Conservation (phyloP, 75 land plant species). For the Isoetes taiwanensis region DNA sequence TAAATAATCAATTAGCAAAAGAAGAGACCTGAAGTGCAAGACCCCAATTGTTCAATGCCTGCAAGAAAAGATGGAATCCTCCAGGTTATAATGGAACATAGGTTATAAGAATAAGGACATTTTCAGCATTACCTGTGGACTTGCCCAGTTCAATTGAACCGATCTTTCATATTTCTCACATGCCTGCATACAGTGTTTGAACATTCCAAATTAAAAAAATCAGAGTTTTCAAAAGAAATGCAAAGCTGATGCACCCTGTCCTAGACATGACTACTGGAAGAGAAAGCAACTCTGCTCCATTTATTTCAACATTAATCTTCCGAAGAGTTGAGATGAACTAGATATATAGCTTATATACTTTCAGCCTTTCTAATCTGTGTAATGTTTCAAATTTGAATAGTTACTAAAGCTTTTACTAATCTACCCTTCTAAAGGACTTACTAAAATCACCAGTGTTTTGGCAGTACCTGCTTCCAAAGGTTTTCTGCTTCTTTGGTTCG, state of each 20-base stretch:
- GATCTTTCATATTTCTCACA: conserved; percentile 87
- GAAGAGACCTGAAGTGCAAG: conserved; percentile 80
- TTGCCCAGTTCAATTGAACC: conserved; percentile 95
- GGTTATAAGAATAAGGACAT: neutral
- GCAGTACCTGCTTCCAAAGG: conserved; percentile 93
- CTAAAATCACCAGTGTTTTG: too few species aligned
- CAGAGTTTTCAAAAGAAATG: neutral
- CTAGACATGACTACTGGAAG: too few species aligned
- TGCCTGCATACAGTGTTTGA: conserved; percentile 81
- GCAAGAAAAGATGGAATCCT: conserved; percentile 1
- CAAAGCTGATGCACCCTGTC: too few species aligned
- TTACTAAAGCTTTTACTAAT: too few species aligned
- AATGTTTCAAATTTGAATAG: too few species aligned
- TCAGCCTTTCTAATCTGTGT: too few species aligned
- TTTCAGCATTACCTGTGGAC: conserved; percentile 64
- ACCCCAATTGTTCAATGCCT: conserved; percentile 99
- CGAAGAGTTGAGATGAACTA: too few species aligned
- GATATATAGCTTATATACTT: too few species aligned
- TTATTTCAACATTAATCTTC: too few species aligned
- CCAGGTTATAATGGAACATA: neutral
- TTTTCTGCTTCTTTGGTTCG: conserved; percentile 97
- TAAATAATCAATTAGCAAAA: too few species aligned
- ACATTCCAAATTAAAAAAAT: neutral
- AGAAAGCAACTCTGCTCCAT: too few species aligned
- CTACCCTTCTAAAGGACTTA: too few species aligned